A percentile compares a stretch with the other conserved stretches of the same genome.
phyloP scores from a whole-genome alignment of 805 yeast genomes.

The Spencermartinsiella europaea region DNA sequence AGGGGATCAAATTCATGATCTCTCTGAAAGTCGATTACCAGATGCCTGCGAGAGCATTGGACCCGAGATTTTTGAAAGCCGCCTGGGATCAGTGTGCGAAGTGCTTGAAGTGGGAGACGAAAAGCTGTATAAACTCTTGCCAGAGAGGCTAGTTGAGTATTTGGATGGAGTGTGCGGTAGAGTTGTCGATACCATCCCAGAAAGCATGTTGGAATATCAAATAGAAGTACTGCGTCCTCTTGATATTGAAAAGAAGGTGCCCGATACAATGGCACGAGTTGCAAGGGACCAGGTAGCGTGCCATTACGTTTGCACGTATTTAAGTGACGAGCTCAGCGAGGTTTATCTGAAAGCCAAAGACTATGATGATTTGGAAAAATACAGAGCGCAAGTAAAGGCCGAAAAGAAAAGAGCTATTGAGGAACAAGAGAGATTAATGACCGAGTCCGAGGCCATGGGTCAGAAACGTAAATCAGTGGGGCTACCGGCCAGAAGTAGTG shows the following conservation, averaged over 20 bases:
- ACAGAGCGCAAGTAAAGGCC: constrained; percentile 15
- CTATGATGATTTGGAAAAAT: constrained; percentile 21
- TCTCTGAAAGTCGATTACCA: constrained; percentile 12
- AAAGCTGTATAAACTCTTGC: constrained; percentile 13
- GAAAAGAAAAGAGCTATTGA: constrained; percentile 18
- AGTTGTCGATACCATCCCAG: constrained; percentile 16
- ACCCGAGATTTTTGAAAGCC: constrained; percentile 6
- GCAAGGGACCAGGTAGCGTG: constrained; percentile 18
- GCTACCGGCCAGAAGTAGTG: constrained; percentile 1
- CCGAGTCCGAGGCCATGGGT: constrained; percentile 6
- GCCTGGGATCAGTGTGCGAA: constrained; percentile 14
- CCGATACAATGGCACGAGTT: constrained; percentile 15
- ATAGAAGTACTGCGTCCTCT: constrained; percentile 18
- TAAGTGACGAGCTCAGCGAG: constrained; percentile 8
- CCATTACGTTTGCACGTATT: constrained; percentile 15
- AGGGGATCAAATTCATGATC: constrained; percentile 25
- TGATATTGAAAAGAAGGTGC: constrained; percentile 15
- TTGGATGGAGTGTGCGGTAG: constrained; percentile 17
- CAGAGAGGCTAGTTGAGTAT: constrained; percentile 16
- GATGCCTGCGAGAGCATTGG: constrained; percentile 15
- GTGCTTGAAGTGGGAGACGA: constrained; percentile 2
- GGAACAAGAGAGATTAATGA: constrained; percentile 17
- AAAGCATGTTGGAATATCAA: constrained; percentile 8
- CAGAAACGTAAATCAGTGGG: background rate
- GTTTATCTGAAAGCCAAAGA: constrained; percentile 15